phyloP scores from a whole-genome alignment of 2,329 filamentous ascomycete species.

The Dothistroma septosporum region DNA sequence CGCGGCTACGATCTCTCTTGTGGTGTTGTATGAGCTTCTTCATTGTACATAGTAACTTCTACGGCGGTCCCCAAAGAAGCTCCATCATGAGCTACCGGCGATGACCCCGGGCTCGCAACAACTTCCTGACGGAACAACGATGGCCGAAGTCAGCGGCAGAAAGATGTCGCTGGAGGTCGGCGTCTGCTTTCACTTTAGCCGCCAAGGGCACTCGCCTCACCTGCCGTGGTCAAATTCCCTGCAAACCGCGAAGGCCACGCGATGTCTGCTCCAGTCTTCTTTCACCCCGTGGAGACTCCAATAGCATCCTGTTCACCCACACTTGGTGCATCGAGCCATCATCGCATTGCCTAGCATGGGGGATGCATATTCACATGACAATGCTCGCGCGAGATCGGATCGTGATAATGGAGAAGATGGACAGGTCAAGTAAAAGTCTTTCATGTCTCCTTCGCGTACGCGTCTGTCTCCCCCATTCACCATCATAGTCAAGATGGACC shows the following conservation, averaged over 20 bases:
- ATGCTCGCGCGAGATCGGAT: not conserved
- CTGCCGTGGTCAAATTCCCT: not conserved
- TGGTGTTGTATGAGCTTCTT: not conserved
- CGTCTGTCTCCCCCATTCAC: not conserved
- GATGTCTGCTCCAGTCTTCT: conserved; percentile 2
- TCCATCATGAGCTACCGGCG: not conserved
- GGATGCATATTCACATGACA: not conserved
- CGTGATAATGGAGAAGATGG: conserved; percentile 1
- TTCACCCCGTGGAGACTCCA: conserved; percentile 8
- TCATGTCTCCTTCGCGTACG: not conserved
- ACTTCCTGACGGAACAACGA: not conserved
- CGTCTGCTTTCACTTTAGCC: conserved; percentile 1
- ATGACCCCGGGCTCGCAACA: not conserved
- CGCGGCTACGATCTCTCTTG: no score
- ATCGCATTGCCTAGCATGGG: conserved; percentile 1
- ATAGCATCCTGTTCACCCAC: conserved; percentile 1
- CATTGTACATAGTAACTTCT: not conserved
- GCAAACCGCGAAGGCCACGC: not conserved
- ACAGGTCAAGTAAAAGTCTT: conserved; percentile 4
- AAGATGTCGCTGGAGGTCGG: not conserved
- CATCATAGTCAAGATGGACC: conserved; percentile 3
- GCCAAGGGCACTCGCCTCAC: not conserved
- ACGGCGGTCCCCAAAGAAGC: not conserved
- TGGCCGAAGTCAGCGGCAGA: not conserved
- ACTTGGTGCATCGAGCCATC: not conserved